Conservation (phyloP, 2,329 filamentous ascomycete species). For the Fusarium heterosporum region DNA sequence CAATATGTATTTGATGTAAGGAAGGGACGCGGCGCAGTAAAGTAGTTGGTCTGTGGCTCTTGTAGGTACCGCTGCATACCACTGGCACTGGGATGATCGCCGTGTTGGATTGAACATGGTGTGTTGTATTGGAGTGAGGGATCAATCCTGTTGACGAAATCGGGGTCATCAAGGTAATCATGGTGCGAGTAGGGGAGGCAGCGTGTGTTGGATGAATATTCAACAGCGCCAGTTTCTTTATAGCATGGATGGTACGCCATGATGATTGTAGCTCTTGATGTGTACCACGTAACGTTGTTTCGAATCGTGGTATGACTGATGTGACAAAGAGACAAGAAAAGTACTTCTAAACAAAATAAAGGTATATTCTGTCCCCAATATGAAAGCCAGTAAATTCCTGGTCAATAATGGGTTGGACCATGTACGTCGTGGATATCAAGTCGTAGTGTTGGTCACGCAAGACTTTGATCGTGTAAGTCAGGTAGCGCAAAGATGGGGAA, state of each 20-base stretch:
- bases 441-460: slow-evolving; percentile 13
- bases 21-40: neutral
- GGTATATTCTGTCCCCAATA: neutral
- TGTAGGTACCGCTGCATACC: slow-evolving; percentile 36
- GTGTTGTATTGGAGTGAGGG: slow-evolving; percentile 20
- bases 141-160: slow-evolving; percentile 26
- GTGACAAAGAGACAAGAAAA: neutral
- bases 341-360: neutral
- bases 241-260: slow-evolving; percentile 14
- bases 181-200: neutral
- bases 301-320: neutral
- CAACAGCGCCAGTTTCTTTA: neutral
- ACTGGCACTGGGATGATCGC: neutral
- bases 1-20: neutral
- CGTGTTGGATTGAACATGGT: slow-evolving; percentile 1
- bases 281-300: neutral
- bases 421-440: slow-evolving; percentile 1
- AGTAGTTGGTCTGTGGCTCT: slow-evolving; percentile 18
- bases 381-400: neutral
- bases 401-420: neutral
- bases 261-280: neutral
- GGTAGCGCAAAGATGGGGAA: slow-evolving; percentile 7
- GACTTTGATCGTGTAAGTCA: slow-evolving; percentile 27
- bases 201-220: neutral
- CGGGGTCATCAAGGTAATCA: slow-evolving; percentile 4